Evolutionary conservation across 345 rosid species (phyloP), one percentile per base, ranked within the genome.

Genomic region (Litchi chinensis): DNA sequence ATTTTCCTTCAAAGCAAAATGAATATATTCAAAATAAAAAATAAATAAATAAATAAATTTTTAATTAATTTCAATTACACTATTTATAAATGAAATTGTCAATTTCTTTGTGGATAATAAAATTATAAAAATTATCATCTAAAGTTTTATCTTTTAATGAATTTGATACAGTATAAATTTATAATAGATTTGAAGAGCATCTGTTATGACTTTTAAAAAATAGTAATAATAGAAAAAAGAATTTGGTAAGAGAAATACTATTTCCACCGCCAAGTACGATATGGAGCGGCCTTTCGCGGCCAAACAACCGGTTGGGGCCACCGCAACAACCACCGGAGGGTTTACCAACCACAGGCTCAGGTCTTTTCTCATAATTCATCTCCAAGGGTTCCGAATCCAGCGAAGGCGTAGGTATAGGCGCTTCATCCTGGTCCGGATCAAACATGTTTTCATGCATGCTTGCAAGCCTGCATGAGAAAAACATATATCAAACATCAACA

Each of bases 191-290:
- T 32, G 37, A 32, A 32, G 37, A 32, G 37, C 2, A 32, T 32
- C 1, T 32, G 37, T 32, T 32, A 32, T 32, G 4, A 32, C 37
- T 2, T 32, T 32, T 32, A 32, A 32, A 32, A 32, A 32, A 32
- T 3, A 32, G 2, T 2, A 32, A 32, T 11, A 8, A 46, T 3
- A 46, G 43, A n/a, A 59, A 5, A 24, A 39, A 19, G 50, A 43
- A n/a, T 10, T 37, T n/a, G 0, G 6, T 10, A 24, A 5, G 37
- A 81, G n/a, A 10, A 11, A 50, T 83, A 86, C 89, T 26, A 78
- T 86, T 82, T 52, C 87, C 90, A 12, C 82, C 87, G 6, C 90
- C 90, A 6, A 87, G 86, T 50, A 84, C 83, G n/a, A 82, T 43
- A 50, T 87, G 87, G 18, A 87, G 78, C 60, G 89, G 87, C 76